Evolutionary conservation across 2,329 filamentous ascomycete genomes (phyloP).

Genomic region (Mariannaea elegans): DNA sequence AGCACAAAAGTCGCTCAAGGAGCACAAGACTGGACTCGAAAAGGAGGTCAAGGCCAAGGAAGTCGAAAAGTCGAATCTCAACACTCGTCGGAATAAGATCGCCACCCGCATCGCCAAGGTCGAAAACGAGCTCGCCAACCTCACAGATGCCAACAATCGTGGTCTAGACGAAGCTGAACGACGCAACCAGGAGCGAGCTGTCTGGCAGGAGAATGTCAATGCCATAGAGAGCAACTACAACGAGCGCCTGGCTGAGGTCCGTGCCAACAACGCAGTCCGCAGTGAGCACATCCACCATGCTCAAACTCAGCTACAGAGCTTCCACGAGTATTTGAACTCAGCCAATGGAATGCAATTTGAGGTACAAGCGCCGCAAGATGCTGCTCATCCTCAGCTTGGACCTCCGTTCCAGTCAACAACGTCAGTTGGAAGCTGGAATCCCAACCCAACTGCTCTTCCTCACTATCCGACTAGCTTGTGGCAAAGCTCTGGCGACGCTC

Average conservation of each 20-base stretch:
- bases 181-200: slow-evolving; percentile 59
- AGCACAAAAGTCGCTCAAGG: slow-evolving; percentile 62
- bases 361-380: slow-evolving; percentile 30
- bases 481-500: slow-evolving; percentile 47
- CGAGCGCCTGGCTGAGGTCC: slow-evolving; percentile 53
- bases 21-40: slow-evolving; percentile 69
- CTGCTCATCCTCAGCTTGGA: slow-evolving; percentile 37
- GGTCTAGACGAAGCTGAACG: slow-evolving; percentile 71
- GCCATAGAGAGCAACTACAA: slow-evolving; percentile 57
- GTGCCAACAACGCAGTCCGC: slow-evolving; percentile 41
- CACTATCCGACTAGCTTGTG: slow-evolving; percentile 50
- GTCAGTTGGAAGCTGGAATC: slow-evolving; percentile 44
- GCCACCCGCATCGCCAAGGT: slow-evolving; percentile 76
- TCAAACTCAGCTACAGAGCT: slow-evolving; percentile 45
- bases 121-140: slow-evolving; percentile 75
- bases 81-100: slow-evolving; percentile 77
- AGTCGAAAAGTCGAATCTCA: slow-evolving; percentile 69
- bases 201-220: slow-evolving; percentile 56
- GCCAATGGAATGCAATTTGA: slow-evolving; percentile 47
- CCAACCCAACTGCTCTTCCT: slow-evolving; percentile 45
- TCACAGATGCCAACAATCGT: slow-evolving; percentile 73
- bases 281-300: slow-evolving; percentile 43
- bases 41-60: slow-evolving; percentile 69
- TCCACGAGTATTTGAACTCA: slow-evolving; percentile 45
- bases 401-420: slow-evolving; percentile 35